Evolutionary conservation across 1,284 basidiomycete species (phyloP).

Genomic region (Boletus smithii): DNA sequence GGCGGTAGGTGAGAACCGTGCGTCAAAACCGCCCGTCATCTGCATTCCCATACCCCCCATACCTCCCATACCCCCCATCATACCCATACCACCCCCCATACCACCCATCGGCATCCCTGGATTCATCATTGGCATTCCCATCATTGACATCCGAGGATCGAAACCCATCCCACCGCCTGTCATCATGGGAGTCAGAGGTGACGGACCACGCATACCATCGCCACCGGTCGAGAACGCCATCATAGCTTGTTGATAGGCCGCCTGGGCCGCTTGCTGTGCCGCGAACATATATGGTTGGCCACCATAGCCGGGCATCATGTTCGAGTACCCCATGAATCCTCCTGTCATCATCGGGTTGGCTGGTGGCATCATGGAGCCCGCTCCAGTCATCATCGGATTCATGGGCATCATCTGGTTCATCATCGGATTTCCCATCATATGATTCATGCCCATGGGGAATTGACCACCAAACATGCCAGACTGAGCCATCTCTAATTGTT

Average conservation of each 20-base stretch:
- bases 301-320: constrained; percentile 61
- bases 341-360: constrained; percentile 51
- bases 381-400: constrained; percentile 56
- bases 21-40: constrained; percentile 62
- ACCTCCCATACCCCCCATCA: constrained; percentile 35
- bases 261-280: constrained; percentile 82
- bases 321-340: constrained; percentile 48
- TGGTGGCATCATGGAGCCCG: constrained; percentile 36
- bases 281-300: constrained; percentile 87
- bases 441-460: constrained; percentile 40
- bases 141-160: constrained; percentile 54
- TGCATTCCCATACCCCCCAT: constrained; percentile 51
- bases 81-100: constrained; percentile 38
- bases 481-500: constrained; percentile 85
- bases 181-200: constrained; percentile 54
- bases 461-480: constrained; percentile 63
- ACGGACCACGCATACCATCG: constrained; percentile 39
- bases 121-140: constrained; percentile 53
- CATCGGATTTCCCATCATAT: constrained; percentile 47
- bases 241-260: constrained; percentile 90
- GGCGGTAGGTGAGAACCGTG: constrained; percentile 45
- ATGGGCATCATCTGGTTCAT: constrained; percentile 45
- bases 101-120: constrained; percentile 37
- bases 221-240: constrained; percentile 80
- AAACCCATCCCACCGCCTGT: constrained; percentile 45